phyloP scores from a whole-genome alignment of 2,329 filamentous ascomycete species.

The Penicillium psychrosexuale region DNA sequence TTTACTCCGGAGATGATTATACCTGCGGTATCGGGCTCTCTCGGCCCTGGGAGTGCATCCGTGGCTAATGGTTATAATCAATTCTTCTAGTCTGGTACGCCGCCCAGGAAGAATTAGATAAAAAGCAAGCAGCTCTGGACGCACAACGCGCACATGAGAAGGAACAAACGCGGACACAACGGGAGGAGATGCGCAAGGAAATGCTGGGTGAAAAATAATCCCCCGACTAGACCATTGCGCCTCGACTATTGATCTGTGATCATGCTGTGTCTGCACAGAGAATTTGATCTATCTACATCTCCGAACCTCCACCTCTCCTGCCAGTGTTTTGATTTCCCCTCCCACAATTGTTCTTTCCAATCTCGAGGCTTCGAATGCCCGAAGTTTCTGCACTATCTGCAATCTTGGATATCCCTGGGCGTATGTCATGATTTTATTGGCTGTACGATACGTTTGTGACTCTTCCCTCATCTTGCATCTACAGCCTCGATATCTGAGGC shows the following conservation, averaged over 20 bases:
- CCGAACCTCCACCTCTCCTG: neutral
- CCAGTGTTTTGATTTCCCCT: neutral
- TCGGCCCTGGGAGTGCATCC: neutral
- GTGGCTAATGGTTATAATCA: constrained; percentile 2
- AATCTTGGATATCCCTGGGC: neutral
- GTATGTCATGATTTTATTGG: constrained; percentile 16
- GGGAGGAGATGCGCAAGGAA: constrained; percentile 42
- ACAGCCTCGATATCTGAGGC: neutral
- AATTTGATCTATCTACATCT: neutral
- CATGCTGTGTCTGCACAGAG: neutral
- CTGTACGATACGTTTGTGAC: constrained; percentile 20
- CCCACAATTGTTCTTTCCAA: neutral
- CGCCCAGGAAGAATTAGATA: constrained; percentile 37
- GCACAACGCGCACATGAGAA: constrained; percentile 25
- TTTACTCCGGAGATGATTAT: neutral
- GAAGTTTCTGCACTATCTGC: neutral
- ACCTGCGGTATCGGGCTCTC: neutral
- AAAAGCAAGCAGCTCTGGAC: constrained; percentile 26
- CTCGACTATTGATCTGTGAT: neutral
- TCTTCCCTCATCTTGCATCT: constrained; percentile 1
- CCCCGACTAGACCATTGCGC: neutral
- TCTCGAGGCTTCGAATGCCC: neutral
- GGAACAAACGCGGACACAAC: constrained; percentile 34
- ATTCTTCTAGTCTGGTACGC: constrained; percentile 40
- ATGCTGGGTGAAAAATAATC: constrained; percentile 35